Percentiles rank a stretch among this genome's conserved stretches.
These are phyloP conservation scores for Plasmodium malariae DNA, from an alignment of 169 alveolate genomes.

Conservation along the genomic window DNA sequence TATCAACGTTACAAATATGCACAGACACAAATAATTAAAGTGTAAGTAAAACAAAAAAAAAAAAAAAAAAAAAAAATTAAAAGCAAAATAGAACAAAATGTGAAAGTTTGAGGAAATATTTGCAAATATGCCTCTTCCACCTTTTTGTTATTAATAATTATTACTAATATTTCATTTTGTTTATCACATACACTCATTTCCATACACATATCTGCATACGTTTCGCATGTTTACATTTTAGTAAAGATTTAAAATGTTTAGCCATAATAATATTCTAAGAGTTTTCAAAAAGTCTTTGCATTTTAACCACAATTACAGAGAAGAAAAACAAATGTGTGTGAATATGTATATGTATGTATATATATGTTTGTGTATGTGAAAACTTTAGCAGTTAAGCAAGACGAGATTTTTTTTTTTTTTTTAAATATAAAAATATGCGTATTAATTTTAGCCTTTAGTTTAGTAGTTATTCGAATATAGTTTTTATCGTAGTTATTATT, in stretches of 20 bases:
- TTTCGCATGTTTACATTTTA: not conserved
- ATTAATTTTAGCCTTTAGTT: no score
- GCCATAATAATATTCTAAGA: not conserved
- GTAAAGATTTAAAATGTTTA: not conserved
- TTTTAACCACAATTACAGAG: no score
- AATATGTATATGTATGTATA: no score
- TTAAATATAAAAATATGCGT: not conserved
- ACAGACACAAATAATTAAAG: slow-evolving; percentile 8
- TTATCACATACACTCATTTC: not conserved
- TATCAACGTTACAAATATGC: slow-evolving; percentile 12
- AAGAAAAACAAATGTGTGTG: no score
- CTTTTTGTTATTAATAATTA: not conserved
- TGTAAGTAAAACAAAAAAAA: no score
- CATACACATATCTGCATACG: not conserved
- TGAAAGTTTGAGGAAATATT: not conserved
- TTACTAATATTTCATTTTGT: not conserved
- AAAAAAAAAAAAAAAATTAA: not conserved
- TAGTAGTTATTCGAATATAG: no score
- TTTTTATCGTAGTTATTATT: no score
- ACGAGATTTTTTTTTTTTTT: not conserved
- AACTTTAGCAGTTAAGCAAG: not conserved
- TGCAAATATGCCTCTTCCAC: not conserved
- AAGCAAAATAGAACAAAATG: slow-evolving; percentile 8
- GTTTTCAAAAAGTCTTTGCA: no score
- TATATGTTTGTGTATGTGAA: no score